Evolutionary conservation across 495 filamentous ascomycete species (phyloP).

Genomic region (Hypoxylon crocopeplum): DNA sequence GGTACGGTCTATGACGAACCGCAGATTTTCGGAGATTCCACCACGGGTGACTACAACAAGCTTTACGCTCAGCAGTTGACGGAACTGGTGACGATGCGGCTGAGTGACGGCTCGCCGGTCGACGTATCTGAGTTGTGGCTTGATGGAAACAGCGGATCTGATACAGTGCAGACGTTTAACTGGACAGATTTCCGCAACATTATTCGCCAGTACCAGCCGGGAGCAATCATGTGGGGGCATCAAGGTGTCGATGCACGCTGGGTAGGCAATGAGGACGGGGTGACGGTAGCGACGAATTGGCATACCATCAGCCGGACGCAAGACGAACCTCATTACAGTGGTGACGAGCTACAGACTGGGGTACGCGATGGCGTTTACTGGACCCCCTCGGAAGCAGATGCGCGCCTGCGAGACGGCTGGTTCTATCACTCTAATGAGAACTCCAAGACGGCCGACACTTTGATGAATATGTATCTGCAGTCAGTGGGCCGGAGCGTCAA

Average conservation of each 20-base stretch:
- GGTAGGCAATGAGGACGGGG: slow-evolving; percentile 40
- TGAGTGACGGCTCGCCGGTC: slow-evolving; percentile 25
- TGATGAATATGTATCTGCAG: slow-evolving; percentile 39
- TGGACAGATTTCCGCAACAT: slow-evolving; percentile 38
- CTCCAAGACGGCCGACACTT: slow-evolving; percentile 30
- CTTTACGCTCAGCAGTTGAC: slow-evolving; percentile 35
- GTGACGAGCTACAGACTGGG: slow-evolving; percentile 29
- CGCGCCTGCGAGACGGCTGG: slow-evolving; percentile 37
- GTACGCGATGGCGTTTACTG: slow-evolving; percentile 37
- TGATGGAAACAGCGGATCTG: slow-evolving; percentile 37
- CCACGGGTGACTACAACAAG: slow-evolving; percentile 50
- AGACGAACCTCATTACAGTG: slow-evolving; percentile 32
- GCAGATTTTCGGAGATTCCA: slow-evolving; percentile 50
- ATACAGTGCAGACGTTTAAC: slow-evolving; percentile 39
- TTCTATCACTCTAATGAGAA: slow-evolving; percentile 37
- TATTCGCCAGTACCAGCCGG: slow-evolving; percentile 34
- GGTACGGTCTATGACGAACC: slow-evolving; percentile 38
- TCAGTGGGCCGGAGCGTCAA: slow-evolving; percentile 38
- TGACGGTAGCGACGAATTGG: slow-evolving; percentile 38
- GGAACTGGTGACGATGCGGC: slow-evolving; percentile 31
- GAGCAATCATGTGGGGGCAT: slow-evolving; percentile 42
- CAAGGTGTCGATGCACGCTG: slow-evolving; percentile 40
- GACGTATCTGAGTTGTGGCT: slow-evolving; percentile 38
- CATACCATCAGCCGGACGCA: slow-evolving; percentile 39
- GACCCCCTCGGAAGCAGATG: slow-evolving; percentile 39